Evolutionary conservation across 768 basidiomycete species (phyloP), one percentile per base, ranked within the genome.

Genomic region (Lactarius hatsudake): DNA sequence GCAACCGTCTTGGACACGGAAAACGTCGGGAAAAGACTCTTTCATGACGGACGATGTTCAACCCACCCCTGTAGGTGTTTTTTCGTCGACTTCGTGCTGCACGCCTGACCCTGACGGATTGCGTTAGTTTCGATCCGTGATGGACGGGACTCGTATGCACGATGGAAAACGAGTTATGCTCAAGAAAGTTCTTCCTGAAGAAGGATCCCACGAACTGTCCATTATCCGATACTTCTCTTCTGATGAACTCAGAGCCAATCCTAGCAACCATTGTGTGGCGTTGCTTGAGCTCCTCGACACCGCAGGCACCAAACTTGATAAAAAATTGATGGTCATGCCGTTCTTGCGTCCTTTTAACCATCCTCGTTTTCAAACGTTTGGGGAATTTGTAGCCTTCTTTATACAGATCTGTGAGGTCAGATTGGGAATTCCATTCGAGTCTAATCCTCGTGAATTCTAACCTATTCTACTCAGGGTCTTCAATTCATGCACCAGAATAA

Each of bases 351-450:
- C 62, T 5, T 62, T 69, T 51, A 66, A 65, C 12, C 53, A 72
- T 26, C 71, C 71, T 40, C 63, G 36, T 26, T 72, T 72, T 51
- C 60, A 62, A 45, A 69, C 71, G 8, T 57, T 71, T 26, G 67
- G 71, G 28, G 71, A 72, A 56, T 72, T 63, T 43, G 57, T 72
- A 5, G 67, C 61, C 3, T 72, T 72, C 55, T 64, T 72, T 36
- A 51, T 28, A 55, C 71, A 66, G 20, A 66, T 67, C 7, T 38
- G 48, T 48, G 66, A 67, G 66, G 62, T 67, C 20, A 34, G 58
- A 23, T 34, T 42, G 26, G 23, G 20, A 28, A 23, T 28, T 1
- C 5, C 18, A 12, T 6, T 42, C 9, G 0, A 8, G 28, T 23
- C 7, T 56, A 26, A 23, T n/a, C 13, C 5, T 38, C 12, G 10